Evolutionary conservation across 2,329 filamentous ascomycete species (phyloP), one percentile per base, ranked within the genome.

Genomic region (Chalaropsis thielavioides): DNA sequence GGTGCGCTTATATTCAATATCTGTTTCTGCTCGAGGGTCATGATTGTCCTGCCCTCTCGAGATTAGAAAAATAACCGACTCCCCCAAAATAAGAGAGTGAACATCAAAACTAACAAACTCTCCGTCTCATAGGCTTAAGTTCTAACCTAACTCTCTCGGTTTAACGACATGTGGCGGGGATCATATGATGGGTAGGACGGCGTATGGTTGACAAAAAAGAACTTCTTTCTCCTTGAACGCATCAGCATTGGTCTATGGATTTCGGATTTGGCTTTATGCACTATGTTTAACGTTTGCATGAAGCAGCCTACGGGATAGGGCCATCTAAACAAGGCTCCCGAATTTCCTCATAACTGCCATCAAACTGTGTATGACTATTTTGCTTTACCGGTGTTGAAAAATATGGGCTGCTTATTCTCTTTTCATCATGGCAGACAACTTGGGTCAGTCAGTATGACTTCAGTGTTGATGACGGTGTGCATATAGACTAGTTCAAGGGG

Each of bases 1-100:
- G 92, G 94, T 92, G 43, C 41, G 65, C 44, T 49, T 38, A 58
- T 58, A 31, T 58, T n/a, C 11, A 38, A 58, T 1, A n/a, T 10
- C 43, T 10, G n/a, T 44, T 27, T 27, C 35, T 13, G 40, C 8
- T 43, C 10, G n/a, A 51, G 22, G n/a, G 22, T 51, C 46, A 13
- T n/a, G 46, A 8, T 15, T 4, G 46, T 19, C 5, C n/a, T 51
- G 22, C 3, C 10, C 13, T 51, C 46, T n/a, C 11, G n/a, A 51
- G 3, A 51, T 8, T 10, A 10, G 35, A 8, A 38, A 38, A 38
- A n/a, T n/a, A n/a, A n/a, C n/a, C n/a, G n/a, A n/a, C n/a, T n/a
- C n/a, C n/a, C n/a, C n/a, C 35, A 6, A 38, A 38, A 38, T 8
- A 38, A 38, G 10, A 6, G 35, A 10, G 35, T 38, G 35, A 38